A percentile compares a stretch with the other conserved stretches of the same genome.
These are phyloP conservation scores for Adenanthera pavonina DNA, from an alignment of 306 rosid genomes.

Conservation along the genomic window DNA sequence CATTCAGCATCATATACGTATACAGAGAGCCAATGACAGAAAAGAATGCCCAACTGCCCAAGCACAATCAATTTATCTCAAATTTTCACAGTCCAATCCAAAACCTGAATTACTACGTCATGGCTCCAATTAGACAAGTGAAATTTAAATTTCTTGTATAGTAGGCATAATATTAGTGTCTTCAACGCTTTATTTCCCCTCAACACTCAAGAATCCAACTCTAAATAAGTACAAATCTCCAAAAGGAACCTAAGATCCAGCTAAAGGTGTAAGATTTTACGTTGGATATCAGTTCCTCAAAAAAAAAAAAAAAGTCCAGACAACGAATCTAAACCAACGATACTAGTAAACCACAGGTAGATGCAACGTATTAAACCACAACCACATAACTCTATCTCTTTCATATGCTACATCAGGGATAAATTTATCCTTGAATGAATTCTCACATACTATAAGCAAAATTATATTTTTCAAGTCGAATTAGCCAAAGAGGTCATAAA, in stretches of 20 bases:
- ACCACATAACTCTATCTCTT: background rate
- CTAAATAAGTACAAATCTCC: background rate
- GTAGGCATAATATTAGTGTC: background rate
- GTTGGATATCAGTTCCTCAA: constrained; percentile 10
- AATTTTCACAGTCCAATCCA: too few relatives aligned
- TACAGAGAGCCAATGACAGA: background rate
- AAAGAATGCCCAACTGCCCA: background rate
- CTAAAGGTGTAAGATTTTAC: background rate
- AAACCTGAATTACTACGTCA: background rate
- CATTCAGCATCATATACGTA: background rate
- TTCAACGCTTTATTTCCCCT: too few relatives aligned
- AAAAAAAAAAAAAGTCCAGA: background rate
- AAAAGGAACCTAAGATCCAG: too few relatives aligned
- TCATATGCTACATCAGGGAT: background rate
- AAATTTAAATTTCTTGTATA: background rate
- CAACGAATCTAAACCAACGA: background rate
- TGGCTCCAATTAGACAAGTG: background rate
- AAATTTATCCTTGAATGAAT: background rate
- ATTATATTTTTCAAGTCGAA: background rate
- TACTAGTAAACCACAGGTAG: background rate
- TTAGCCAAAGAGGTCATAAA: background rate
- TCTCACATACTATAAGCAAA: background rate
- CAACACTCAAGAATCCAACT: constrained; percentile 24
- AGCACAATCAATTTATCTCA: constrained; percentile 1
- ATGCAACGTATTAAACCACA: background rate